Evolutionary conservation across 257 asterid species (phyloP).

Genomic region (Voacanga thouarsii): DNA sequence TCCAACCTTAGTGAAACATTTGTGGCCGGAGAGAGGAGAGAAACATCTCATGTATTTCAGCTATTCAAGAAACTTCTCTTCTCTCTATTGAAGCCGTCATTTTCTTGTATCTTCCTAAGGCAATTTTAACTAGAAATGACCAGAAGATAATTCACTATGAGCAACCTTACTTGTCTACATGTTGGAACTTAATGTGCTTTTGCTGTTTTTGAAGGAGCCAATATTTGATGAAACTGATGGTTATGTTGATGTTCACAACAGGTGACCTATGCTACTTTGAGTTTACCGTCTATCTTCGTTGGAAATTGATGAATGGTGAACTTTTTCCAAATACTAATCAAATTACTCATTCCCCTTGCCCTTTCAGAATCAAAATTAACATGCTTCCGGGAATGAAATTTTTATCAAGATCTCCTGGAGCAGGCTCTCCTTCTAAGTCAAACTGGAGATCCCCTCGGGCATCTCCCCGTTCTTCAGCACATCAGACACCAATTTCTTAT

Average conservation of each 20-base stretch:
- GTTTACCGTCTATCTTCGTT: background rate
- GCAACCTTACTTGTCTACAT: too few relatives aligned
- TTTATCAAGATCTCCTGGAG: slow-evolving; percentile 41
- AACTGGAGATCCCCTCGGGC: slow-evolving; percentile 33
- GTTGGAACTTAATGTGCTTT: background rate
- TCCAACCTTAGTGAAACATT: too few relatives aligned
- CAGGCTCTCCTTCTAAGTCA: slow-evolving; percentile 11
- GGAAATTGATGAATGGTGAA: background rate
- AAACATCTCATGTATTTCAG: too few relatives aligned
- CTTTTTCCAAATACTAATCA: background rate
- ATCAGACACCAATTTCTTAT: slow-evolving; percentile 33
- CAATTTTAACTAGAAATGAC: too few relatives aligned
- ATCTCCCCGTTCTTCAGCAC: slow-evolving; percentile 26
- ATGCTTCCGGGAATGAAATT: slow-evolving; percentile 34
- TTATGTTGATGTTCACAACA: slow-evolving; percentile 53
- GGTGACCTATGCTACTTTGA: slow-evolving; percentile 27
- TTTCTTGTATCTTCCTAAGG: too few relatives aligned
- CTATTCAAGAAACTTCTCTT: too few relatives aligned
- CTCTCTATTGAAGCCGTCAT: too few relatives aligned
- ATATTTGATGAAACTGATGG: slow-evolving; percentile 67
- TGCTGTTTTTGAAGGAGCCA: slow-evolving; percentile 35
- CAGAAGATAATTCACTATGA: too few relatives aligned
- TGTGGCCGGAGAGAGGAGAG: too few relatives aligned
- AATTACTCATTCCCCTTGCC: background rate
- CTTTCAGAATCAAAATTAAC: slow-evolving; percentile 50